Percentiles rank a stretch among this genome's conserved stretches.
phyloP scores from a whole-genome alignment of 257 asterid species.

The Galeopsis tetrahit region DNA sequence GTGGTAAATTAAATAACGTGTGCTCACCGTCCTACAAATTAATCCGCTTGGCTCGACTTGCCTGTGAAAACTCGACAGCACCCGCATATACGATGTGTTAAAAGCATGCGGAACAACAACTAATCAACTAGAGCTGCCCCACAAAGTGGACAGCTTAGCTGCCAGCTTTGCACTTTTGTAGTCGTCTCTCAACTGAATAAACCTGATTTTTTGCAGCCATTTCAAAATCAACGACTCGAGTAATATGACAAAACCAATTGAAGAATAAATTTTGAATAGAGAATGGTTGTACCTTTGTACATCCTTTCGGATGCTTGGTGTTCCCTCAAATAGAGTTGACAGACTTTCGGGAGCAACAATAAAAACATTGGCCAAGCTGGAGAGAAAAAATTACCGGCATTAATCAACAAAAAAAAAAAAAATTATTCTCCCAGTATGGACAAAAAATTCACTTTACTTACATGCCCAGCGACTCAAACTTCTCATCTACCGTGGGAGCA shows the following conservation, averaged over 20 bases:
- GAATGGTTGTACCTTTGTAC: conserved; percentile 75
- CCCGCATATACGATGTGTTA: conserved; percentile 5
- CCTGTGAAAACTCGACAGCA: not conserved
- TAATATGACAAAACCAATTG: not conserved
- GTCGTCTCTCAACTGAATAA: conserved; percentile 96
- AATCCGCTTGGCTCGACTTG: not conserved
- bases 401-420: conserved; percentile 17
- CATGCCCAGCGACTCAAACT: conserved; percentile 95
- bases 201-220: conserved; percentile 63
- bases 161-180: conserved; percentile 98
- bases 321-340: conserved; percentile 90
- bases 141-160: conserved; percentile 77
- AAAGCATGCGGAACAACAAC: not conserved
- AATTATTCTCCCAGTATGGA: conserved; percentile 2
- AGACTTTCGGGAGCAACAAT: conserved; percentile 97
- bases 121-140: conserved; percentile 41
- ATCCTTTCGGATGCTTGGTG: conserved; percentile 97
- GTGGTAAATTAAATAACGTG: conserved; percentile 1
- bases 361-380: conserved; percentile 78
- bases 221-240: conserved; percentile 14
- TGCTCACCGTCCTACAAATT: conserved; percentile 1
- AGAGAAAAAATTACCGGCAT: conserved; percentile 32
- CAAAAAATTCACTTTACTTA: conserved; percentile 47
- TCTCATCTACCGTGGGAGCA: conserved; percentile 98
- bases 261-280: not conserved